Evolutionary conservation across 192 early-diverging fungal species (phyloP).

Genomic region (Chytriomyces sp.): DNA sequence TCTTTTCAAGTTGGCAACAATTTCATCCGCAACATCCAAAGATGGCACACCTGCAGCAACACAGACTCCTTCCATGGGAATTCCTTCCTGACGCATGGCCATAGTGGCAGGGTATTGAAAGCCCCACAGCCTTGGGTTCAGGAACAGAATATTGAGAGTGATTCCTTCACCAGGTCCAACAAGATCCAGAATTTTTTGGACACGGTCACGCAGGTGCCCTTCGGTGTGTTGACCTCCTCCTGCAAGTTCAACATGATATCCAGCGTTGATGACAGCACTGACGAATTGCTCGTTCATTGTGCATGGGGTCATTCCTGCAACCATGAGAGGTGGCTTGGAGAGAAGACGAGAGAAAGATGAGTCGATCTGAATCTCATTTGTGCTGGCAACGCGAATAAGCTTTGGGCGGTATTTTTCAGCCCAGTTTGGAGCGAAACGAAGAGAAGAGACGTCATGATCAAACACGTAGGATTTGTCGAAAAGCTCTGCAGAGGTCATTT

Average conservation of each 20-base stretch:
- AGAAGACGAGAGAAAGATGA: constrained; percentile 84
- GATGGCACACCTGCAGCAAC: constrained; percentile 93
- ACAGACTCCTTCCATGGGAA: constrained; percentile 89
- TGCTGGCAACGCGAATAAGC: constrained; percentile 70
- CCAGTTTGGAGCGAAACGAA: constrained; percentile 88
- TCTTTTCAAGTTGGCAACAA: constrained; percentile 72
- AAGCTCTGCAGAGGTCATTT: constrained; percentile 63
- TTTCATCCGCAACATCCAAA: constrained; percentile 78
- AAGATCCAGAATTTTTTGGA: constrained; percentile 73
- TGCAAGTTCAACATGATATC: constrained; percentile 89
- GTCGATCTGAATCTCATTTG: constrained; percentile 82
- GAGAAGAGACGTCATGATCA: constrained; percentile 73
- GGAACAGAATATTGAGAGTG: constrained; percentile 89
- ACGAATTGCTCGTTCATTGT: constrained; percentile 82
- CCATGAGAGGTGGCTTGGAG: constrained; percentile 90
- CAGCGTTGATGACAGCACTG: constrained; percentile 84
- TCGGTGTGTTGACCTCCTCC: constrained; percentile 89
- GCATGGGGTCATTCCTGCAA: constrained; percentile 92
- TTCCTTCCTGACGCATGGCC: constrained; percentile 79
- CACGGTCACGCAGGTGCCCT: constrained; percentile 66
- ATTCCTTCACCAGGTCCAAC: constrained; percentile 83
- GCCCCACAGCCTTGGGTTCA: constrained; percentile 90
- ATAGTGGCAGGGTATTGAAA: constrained; percentile 84
- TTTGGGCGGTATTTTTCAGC: constrained; percentile 80
- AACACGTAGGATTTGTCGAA: constrained; percentile 80